phyloP scores from a whole-genome alignment of 1,284 basidiomycete species.

The Coniferiporia weirii region DNA sequence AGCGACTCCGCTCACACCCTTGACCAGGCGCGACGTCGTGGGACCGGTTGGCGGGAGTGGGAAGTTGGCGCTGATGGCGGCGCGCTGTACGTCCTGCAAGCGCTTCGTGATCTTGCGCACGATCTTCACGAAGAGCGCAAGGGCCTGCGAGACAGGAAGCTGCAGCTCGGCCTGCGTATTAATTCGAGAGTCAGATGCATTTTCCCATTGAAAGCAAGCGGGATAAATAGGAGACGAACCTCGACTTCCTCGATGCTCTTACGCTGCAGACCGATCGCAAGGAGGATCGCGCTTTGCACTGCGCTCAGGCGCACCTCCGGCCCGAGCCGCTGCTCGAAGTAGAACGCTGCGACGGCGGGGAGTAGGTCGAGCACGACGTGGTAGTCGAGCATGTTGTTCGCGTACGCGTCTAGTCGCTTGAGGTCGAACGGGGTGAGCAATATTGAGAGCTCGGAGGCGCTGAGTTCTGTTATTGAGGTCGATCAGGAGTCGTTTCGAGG shows the following conservation, averaged over 20 bases:
- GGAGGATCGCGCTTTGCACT: constrained; percentile 83
- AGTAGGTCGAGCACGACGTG: constrained; percentile 93
- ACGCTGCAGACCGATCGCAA: constrained; percentile 88
- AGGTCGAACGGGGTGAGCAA: constrained; percentile 90
- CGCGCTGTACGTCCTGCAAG: constrained; percentile 79
- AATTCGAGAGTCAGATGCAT: neutral
- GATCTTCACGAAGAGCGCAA: constrained; percentile 91
- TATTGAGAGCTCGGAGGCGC: constrained; percentile 66
- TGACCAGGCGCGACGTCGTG: constrained; percentile 17
- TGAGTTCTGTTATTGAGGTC: constrained; percentile 38
- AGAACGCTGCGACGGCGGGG: constrained; percentile 74
- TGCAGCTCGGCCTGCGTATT: constrained; percentile 65
- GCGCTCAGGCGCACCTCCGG: constrained; percentile 65
- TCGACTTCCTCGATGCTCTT: constrained; percentile 91
- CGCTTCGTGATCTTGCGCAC: constrained; percentile 81
- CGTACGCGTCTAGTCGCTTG: constrained; percentile 93
- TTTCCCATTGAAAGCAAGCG: neutral
- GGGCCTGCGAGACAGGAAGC: constrained; percentile 79
- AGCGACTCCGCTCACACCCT: neutral
- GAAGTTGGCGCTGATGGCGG: constrained; percentile 59
- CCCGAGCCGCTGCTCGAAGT: constrained; percentile 77
- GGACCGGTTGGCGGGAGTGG: constrained; percentile 24
- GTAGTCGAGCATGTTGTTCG: constrained; percentile 95
- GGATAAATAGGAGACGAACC: constrained; percentile 34
- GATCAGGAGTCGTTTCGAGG: neutral